Evolutionary conservation across 768 basidiomycete species (phyloP).

Genomic region (Suillus clintonianus): DNA sequence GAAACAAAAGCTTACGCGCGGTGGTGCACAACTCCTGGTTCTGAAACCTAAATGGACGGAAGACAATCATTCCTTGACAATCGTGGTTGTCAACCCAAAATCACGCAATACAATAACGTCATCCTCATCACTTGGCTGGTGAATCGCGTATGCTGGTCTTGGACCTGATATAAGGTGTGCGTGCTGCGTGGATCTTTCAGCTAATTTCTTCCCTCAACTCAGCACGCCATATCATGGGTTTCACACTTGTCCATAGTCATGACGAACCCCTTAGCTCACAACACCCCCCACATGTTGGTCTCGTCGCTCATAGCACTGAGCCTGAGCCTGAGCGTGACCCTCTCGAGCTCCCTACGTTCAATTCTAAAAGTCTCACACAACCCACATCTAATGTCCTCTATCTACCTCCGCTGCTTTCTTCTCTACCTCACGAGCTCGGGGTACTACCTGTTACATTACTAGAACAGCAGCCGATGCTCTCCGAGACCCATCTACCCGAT

Average conservation of each 20-base stretch:
- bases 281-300: background rate
- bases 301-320: background rate
- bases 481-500: slow-evolving; percentile 76
- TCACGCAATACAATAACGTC: slow-evolving; percentile 33
- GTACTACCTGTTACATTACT: slow-evolving; percentile 18
- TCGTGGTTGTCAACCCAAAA: slow-evolving; percentile 24
- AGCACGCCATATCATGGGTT: background rate
- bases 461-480: slow-evolving; percentile 50
- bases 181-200: background rate
- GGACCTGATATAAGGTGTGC: slow-evolving; percentile 1
- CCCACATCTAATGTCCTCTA: slow-evolving; percentile 63
- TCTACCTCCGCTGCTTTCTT: slow-evolving; percentile 83
- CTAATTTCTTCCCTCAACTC: background rate
- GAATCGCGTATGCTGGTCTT: background rate
- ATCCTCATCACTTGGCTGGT: slow-evolving; percentile 6
- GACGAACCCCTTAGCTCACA: background rate
- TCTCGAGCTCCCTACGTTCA: slow-evolving; percentile 57
- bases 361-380: slow-evolving; percentile 34
- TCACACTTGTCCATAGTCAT: background rate
- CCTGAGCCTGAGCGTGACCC: slow-evolving; percentile 43
- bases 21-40: background rate
- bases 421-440: slow-evolving; percentile 53
- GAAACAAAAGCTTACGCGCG: background rate
- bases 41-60: background rate
- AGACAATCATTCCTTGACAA: background rate